Percentiles rank a stretch among this genome's conserved stretches.
These are phyloP conservation scores for Amylocarpus encephaloides DNA, from an alignment of 2,329 filamentous ascomycete genomes.

Conservation along the genomic window DNA sequence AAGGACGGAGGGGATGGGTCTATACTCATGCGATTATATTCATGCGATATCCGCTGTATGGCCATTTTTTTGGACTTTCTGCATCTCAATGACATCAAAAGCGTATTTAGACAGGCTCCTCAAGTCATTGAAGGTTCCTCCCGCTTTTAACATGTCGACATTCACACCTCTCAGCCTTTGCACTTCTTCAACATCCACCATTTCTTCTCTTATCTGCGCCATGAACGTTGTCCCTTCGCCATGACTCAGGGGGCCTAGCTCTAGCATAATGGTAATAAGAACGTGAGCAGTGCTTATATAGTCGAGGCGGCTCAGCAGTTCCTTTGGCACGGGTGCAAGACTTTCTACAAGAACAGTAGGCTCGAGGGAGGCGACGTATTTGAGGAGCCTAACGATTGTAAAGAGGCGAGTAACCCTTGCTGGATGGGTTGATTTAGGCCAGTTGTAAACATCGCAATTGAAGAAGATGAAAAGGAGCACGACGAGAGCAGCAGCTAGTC, in stretches of 20 bases:
- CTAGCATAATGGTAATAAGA: conserved; percentile 43
- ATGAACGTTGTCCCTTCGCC: conserved; percentile 42
- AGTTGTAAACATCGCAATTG: conserved; percentile 44
- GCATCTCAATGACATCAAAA: conserved; percentile 7
- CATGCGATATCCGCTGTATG: no score
- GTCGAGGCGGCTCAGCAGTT: conserved; percentile 40
- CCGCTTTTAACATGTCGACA: conserved; percentile 10
- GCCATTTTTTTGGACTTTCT: not conserved
- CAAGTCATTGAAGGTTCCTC: conserved; percentile 6
- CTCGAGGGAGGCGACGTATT: conserved; percentile 40
- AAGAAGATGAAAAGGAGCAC: conserved; percentile 32
- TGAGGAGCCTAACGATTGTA: conserved; percentile 46
- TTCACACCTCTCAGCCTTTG: conserved; percentile 12
- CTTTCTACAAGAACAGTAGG: conserved; percentile 6
- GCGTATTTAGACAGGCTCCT: conserved; percentile 10
- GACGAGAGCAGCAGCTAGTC: conserved; percentile 39
- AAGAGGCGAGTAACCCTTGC: conserved; percentile 46
- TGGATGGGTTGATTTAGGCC: conserved; percentile 44
- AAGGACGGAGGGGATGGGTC: no score
- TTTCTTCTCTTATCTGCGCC: conserved; percentile 39
- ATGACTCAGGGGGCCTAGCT: conserved; percentile 38
- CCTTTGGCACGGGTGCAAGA: not conserved
- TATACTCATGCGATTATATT: no score
- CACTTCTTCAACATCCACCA: conserved; percentile 44
- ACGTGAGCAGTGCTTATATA: conserved; percentile 49